A percentile compares a stretch with the other conserved stretches of the same genome.
Evolutionary conservation across 78 protist genomes (phyloP).

Genomic region (Chrysochromulina parva): DNA sequence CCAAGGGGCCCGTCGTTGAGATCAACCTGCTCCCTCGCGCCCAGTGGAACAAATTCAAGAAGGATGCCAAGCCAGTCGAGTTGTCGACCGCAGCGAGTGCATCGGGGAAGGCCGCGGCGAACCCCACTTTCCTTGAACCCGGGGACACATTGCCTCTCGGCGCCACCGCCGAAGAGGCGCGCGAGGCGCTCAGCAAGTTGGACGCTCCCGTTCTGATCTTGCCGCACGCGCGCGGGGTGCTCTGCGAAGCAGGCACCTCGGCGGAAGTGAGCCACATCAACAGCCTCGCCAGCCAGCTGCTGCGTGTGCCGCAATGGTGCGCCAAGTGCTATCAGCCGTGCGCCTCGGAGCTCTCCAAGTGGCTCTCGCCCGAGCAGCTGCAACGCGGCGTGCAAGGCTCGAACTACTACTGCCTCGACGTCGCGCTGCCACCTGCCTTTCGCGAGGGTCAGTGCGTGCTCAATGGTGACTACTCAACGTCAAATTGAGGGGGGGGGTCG

Average conservation of each 20-base stretch:
- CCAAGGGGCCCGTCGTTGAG: background rate
- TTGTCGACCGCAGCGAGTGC: no score
- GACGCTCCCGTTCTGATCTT: background rate
- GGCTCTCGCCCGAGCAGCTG: background rate
- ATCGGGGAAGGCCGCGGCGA: no score
- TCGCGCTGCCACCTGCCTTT: no score
- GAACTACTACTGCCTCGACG: no score
- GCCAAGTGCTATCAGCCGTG: background rate
- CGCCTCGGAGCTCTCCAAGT: background rate
- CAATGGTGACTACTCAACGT: no score
- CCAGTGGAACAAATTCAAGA: background rate
- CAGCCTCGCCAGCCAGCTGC: background rate
- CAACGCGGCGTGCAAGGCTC: no score
- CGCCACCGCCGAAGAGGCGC: background rate
- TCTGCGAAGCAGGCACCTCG: background rate
- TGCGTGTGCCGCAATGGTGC: background rate
- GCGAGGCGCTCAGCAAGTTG: background rate
- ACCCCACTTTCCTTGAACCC: no score
- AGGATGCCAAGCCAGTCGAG: no score
- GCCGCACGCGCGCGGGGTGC: slow-evolving; percentile 14
- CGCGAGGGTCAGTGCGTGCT: no score
- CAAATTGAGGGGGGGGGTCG: no score
- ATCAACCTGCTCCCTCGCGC: background rate
- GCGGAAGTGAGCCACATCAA: background rate
- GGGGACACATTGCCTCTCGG: background rate